Conservation (phyloP, 371 early-diverging fungal species). For the Chytridiales sp. region DNA sequence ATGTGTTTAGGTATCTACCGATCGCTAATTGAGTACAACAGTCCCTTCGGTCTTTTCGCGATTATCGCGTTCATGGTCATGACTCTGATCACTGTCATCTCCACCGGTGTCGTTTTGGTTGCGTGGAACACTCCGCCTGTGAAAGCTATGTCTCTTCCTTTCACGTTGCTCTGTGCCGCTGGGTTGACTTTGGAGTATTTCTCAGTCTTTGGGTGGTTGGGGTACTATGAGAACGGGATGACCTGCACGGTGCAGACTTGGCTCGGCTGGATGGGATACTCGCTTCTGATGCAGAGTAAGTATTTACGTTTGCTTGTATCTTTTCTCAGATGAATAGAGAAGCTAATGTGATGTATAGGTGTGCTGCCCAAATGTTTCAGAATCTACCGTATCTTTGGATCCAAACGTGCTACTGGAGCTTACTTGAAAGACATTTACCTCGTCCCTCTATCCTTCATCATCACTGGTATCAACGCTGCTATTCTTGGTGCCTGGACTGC, state of each 20-base stretch:
- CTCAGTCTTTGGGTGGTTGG: conserved; percentile 10
- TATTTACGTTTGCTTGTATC: neutral
- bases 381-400: conserved; percentile 8
- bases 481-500: neutral
- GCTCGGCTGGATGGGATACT: conserved; percentile 13
- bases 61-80: neutral
- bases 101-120: neutral
- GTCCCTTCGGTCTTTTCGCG: neutral
- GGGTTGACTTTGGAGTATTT: conserved; percentile 6
- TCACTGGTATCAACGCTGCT: conserved; percentile 3
- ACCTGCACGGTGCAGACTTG: conserved; percentile 1
- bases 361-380: conserved; percentile 8
- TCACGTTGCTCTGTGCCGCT: neutral
- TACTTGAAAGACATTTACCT: neutral
- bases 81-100: neutral
- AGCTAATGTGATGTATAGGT: neutral
- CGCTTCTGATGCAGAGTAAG: conserved; percentile 13
- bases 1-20: neutral
- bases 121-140: conserved; percentile 1
- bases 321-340: neutral
- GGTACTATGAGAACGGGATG: no score
- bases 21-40: neutral
- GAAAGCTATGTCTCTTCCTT: neutral
- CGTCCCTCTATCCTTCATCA: neutral
- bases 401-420: neutral